Evolutionary conservation across 768 basidiomycete species (phyloP).

Genomic region (Amanita polypyramis): DNA sequence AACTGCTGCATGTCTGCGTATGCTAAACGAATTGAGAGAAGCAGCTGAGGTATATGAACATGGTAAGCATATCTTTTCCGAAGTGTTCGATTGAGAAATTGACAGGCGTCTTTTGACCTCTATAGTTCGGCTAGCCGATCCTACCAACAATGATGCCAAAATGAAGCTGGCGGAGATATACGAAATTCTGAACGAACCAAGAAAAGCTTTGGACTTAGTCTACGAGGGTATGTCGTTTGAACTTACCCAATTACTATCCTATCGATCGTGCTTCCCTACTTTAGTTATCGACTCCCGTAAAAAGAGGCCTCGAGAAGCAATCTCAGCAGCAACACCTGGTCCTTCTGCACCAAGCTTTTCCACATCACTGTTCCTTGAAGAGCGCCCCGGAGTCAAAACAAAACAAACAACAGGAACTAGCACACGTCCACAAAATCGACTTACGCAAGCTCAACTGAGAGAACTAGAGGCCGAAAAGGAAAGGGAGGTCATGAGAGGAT

Average conservation of each 20-base stretch:
- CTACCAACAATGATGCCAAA: constrained; percentile 71
- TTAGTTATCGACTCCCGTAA: constrained; percentile 54
- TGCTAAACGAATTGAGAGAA: constrained; percentile 62
- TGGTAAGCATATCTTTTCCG: constrained; percentile 33
- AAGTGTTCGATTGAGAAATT: not conserved
- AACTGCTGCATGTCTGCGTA: constrained; percentile 74
- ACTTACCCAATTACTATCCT: not conserved
- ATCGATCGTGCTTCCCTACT: not conserved
- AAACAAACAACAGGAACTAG: constrained; percentile 18
- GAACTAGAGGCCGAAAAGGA: constrained; percentile 60
- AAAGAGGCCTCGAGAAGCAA: constrained; percentile 24
- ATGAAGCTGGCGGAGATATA: constrained; percentile 87
- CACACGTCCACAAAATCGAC: constrained; percentile 28
- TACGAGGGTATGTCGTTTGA: constrained; percentile 52
- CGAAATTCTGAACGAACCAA: constrained; percentile 71
- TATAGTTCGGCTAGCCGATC: constrained; percentile 65
- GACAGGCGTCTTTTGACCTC: not conserved
- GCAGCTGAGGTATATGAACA: constrained; percentile 80
- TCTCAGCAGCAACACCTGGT: constrained; percentile 8
- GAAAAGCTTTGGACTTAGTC: constrained; percentile 75
- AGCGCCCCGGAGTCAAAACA: constrained; percentile 23
- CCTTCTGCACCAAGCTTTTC: constrained; percentile 13
- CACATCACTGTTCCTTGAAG: constrained; percentile 59
- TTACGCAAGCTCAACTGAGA: constrained; percentile 48
- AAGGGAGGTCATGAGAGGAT: constrained; percentile 49